phyloP scores from a whole-genome alignment of 306 rosid species.

The Trichosanthes cucumerina region DNA sequence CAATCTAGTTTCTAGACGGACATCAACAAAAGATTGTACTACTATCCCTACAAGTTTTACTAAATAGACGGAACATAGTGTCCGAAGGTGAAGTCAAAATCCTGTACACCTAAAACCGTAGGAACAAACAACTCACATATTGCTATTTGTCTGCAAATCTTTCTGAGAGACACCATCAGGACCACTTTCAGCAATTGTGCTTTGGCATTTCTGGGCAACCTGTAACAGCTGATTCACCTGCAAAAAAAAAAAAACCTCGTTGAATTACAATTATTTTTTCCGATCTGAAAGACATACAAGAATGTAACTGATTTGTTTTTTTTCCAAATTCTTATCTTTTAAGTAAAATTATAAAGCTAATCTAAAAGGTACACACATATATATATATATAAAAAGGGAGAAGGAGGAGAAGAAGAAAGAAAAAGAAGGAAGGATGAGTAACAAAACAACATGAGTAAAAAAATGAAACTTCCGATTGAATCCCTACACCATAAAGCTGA shows the following conservation, averaged over 20 bases:
- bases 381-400: too few relatives aligned
- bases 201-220: slow-evolving; percentile 89
- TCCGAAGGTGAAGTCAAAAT: not conserved
- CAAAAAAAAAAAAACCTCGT: slow-evolving; percentile 1
- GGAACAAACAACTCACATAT: slow-evolving; percentile 47
- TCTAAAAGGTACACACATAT: not conserved
- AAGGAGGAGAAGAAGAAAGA: not conserved
- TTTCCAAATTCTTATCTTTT: not conserved
- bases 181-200: slow-evolving; percentile 78
- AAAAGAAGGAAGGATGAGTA: not conserved
- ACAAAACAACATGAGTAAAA: not conserved
- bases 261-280: not conserved
- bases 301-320: not conserved
- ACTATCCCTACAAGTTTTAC: not conserved
- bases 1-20: not conserved
- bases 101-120: not conserved
- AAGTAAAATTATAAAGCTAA: not conserved
- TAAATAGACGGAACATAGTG: not conserved
- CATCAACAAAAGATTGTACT: not conserved
- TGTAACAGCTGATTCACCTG: slow-evolving; percentile 91
- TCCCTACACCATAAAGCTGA: not conserved
- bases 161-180: slow-evolving; percentile 82
- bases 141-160: slow-evolving; percentile 84
- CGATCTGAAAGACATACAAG: not conserved
- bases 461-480: not conserved